phyloP scores from a whole-genome alignment of 257 asterid species.

The Rubia yunnanensis region DNA sequence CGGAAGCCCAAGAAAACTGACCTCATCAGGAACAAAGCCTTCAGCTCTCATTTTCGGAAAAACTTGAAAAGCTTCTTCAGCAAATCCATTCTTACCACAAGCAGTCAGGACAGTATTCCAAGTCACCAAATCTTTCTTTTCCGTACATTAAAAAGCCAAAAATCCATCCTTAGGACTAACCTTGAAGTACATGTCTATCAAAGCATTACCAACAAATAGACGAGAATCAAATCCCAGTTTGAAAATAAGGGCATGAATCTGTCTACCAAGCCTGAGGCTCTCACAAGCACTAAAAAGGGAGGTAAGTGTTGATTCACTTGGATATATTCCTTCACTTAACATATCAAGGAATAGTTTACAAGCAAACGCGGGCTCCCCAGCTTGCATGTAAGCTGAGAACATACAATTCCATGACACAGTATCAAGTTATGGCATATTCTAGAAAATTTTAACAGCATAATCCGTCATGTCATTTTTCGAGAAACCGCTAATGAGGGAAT shows the following conservation, averaged over 20 bases:
- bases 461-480: constrained; percentile 8
- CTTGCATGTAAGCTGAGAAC: constrained; percentile 18
- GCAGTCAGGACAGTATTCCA: constrained; percentile 23
- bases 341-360: constrained; percentile 14
- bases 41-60: constrained; percentile 14
- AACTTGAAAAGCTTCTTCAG: constrained; percentile 13
- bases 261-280: constrained; percentile 17
- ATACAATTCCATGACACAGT: constrained; percentile 20
- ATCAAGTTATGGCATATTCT: constrained; percentile 17
- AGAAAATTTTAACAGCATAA: constrained; percentile 10
- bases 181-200: constrained; percentile 19
- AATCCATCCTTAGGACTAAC: constrained; percentile 11
- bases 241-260: constrained; percentile 15
- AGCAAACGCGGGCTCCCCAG: constrained; percentile 11
- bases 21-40: constrained; percentile 15
- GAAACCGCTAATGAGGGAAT: constrained; percentile 9
- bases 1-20: constrained; percentile 18
- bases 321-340: constrained; percentile 10
- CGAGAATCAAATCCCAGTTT: constrained; percentile 13
- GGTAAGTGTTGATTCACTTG: constrained; percentile 13
- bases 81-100: constrained; percentile 18
- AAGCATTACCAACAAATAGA: constrained; percentile 15
- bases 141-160: constrained; percentile 12
- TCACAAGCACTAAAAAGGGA: constrained; percentile 15
- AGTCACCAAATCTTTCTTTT: constrained; percentile 16